phyloP scores from a whole-genome alignment of 23 red algal species.

The Gracilaria domingensis region DNA sequence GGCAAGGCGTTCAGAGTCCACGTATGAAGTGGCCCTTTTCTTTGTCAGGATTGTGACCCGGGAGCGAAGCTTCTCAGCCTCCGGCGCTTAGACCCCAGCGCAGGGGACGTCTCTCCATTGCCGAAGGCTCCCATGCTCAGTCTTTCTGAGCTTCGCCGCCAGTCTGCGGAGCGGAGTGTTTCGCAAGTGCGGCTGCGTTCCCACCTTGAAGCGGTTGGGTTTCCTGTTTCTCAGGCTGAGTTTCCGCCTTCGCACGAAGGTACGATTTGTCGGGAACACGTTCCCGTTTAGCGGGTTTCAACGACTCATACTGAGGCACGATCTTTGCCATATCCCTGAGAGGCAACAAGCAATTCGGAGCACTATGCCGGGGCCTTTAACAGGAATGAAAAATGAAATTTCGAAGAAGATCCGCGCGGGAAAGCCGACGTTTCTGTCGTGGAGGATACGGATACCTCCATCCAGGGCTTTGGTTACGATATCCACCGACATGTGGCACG shows the following conservation, averaged over 20 bases:
- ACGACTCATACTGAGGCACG: too few relatives aligned
- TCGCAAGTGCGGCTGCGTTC: too few relatives aligned
- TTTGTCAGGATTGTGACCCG: neutral
- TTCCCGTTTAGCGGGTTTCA: too few relatives aligned
- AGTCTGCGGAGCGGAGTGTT: too few relatives aligned
- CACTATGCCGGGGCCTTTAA: neutral
- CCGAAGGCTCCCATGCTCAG: neutral
- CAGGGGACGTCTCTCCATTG: neutral
- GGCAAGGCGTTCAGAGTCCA: too few relatives aligned
- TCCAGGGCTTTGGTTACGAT: neutral
- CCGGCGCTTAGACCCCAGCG: neutral
- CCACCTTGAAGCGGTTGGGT: too few relatives aligned
- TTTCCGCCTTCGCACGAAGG: too few relatives aligned
- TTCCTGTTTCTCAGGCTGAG: too few relatives aligned
- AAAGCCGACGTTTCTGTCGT: neutral
- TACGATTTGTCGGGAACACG: too few relatives aligned
- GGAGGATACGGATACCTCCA: neutral
- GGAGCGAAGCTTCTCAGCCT: neutral
- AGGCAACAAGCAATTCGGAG: constrained; percentile 5
- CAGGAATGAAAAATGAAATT: too few relatives aligned
- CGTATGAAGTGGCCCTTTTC: neutral
- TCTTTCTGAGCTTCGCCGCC: constrained; percentile 1
- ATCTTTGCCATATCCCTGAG: neutral
- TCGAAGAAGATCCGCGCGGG: too few relatives aligned
- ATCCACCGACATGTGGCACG: too few relatives aligned